Evolutionary conservation across 192 early-diverging fungal species (phyloP).

Genomic region (Backusella australiensis): DNA sequence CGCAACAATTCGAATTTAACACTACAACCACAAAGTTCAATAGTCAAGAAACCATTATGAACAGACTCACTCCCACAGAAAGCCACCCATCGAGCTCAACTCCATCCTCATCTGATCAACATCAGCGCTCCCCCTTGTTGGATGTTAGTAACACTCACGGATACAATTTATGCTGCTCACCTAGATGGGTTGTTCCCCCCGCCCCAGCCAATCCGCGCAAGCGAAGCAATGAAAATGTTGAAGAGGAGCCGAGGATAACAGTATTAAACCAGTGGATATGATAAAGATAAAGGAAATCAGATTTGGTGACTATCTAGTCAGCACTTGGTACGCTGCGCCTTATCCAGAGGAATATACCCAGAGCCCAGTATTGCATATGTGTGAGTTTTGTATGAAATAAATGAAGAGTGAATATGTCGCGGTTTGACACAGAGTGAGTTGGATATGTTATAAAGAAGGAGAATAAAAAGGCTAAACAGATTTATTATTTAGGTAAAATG

Average conservation of each 20-base stretch:
- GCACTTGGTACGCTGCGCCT: too few species aligned
- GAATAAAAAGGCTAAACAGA: too few species aligned
- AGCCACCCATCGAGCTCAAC: neutral
- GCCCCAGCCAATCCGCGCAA: too few species aligned
- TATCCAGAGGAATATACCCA: too few species aligned
- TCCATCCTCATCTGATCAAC: too few species aligned
- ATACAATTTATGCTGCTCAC: constrained; percentile 22
- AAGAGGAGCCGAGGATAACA: constrained; percentile 11
- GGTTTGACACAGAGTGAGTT: constrained; percentile 67
- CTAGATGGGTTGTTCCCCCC: neutral
- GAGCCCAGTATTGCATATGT: too few species aligned
- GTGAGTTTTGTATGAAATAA: too few species aligned
- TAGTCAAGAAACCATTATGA: neutral
- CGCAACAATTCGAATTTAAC: neutral
- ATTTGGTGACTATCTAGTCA: too few species aligned
- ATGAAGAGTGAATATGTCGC: constrained; percentile 85
- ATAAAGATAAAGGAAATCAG: too few species aligned
- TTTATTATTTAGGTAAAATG: too few species aligned
- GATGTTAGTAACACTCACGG: constrained; percentile 6
- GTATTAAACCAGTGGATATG: too few species aligned
- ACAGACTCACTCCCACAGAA: neutral
- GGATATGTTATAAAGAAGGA: neutral
- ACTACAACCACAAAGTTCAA: neutral
- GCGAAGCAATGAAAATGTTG: too few species aligned
- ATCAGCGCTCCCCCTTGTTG: neutral